Evolutionary conservation across 2,329 filamentous ascomycete species (phyloP).

Genomic region (Arthrinium puccinioides): DNA sequence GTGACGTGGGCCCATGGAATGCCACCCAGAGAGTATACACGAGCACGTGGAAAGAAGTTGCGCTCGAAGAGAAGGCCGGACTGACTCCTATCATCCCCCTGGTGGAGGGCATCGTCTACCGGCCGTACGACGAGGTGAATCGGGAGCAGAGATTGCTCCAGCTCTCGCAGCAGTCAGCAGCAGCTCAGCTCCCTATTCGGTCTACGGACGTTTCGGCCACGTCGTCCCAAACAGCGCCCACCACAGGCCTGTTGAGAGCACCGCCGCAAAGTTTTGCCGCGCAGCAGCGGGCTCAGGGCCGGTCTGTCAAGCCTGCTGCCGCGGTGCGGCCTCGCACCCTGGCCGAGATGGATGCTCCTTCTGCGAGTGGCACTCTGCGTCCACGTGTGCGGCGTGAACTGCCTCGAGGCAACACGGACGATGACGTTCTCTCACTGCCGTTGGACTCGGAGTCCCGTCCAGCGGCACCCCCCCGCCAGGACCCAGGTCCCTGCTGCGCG

Average conservation of each 20-base stretch:
- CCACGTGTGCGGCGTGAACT: slow-evolving; percentile 19
- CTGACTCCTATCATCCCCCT: slow-evolving; percentile 57
- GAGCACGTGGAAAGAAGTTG: slow-evolving; percentile 59
- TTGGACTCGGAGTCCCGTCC: slow-evolving; percentile 8
- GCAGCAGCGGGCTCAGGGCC: slow-evolving; percentile 53
- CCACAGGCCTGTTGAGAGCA: slow-evolving; percentile 40
- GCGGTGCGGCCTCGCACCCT: slow-evolving; percentile 22
- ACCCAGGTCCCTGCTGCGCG: slow-evolving; percentile 8
- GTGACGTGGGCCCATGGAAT: slow-evolving; percentile 51
- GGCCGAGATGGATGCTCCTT: slow-evolving; percentile 15
- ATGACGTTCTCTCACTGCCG: slow-evolving; percentile 12
- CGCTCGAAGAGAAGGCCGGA: slow-evolving; percentile 59
- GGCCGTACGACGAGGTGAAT: slow-evolving; percentile 55
- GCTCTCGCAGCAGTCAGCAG: slow-evolving; percentile 20
- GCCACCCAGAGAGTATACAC: slow-evolving; percentile 39
- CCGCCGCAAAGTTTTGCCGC: slow-evolving; percentile 60
- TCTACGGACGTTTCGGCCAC: slow-evolving; percentile 26
- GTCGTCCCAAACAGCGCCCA: slow-evolving; percentile 25
- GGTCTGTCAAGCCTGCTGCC: slow-evolving; percentile 25
- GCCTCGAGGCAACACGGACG: slow-evolving; percentile 16
- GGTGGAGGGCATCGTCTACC: slow-evolving; percentile 54
- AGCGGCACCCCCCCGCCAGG: slow-evolving; percentile 8
- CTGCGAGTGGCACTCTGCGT: slow-evolving; percentile 6
- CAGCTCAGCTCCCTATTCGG: slow-evolving; percentile 23
- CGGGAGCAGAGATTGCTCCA: slow-evolving; percentile 40